Evolutionary conservation across 176 grass and related monocot species (phyloP).

Genomic region (Cenchrus americanus): DNA sequence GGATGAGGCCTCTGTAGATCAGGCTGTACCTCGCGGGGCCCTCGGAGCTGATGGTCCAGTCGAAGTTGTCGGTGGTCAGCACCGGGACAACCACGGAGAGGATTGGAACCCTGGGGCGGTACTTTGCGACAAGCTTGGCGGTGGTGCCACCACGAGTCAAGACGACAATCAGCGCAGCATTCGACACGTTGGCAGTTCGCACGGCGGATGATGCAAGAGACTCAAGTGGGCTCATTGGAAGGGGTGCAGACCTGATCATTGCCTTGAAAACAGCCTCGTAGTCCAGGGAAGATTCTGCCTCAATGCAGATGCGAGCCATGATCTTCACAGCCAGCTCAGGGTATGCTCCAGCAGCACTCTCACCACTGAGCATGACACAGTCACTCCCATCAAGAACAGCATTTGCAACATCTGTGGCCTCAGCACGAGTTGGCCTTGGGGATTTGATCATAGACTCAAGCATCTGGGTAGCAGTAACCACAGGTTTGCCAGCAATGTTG

Average conservation of each 20-base stretch:
- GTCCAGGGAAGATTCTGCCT: slow-evolving; percentile 90
- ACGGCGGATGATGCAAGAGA: slow-evolving; percentile 90
- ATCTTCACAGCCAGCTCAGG: slow-evolving; percentile 92
- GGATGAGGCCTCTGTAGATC: slow-evolving; percentile 79
- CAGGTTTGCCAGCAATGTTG: slow-evolving; percentile 85
- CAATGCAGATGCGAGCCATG: slow-evolving; percentile 85
- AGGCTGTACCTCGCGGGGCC: slow-evolving; percentile 78
- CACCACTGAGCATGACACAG: slow-evolving; percentile 95
- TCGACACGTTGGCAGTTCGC: slow-evolving; percentile 83
- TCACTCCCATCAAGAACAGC: slow-evolving; percentile 91
- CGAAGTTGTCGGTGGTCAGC: slow-evolving; percentile 72
- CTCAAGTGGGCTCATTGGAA: slow-evolving; percentile 92
- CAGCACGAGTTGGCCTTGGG: slow-evolving; percentile 83
- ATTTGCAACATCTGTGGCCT: slow-evolving; percentile 95
- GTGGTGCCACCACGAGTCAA: slow-evolving; percentile 92
- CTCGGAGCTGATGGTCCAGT: slow-evolving; percentile 83
- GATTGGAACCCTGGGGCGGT: slow-evolving; percentile 82
- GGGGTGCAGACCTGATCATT: slow-evolving; percentile 76
- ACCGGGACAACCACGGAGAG: slow-evolving; percentile 86
- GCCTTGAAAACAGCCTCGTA: slow-evolving; percentile 77
- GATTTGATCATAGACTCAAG: slow-evolving; percentile 97
- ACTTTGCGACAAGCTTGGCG: slow-evolving; percentile 81
- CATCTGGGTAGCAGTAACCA: slow-evolving; percentile 95
- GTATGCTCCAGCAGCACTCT: slow-evolving; percentile 89
- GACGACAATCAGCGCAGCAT: slow-evolving; percentile 72